These are phyloP conservation scores for Odontarrhena argentea DNA, from an alignment of 345 rosid genomes.

Conservation along the genomic window DNA sequence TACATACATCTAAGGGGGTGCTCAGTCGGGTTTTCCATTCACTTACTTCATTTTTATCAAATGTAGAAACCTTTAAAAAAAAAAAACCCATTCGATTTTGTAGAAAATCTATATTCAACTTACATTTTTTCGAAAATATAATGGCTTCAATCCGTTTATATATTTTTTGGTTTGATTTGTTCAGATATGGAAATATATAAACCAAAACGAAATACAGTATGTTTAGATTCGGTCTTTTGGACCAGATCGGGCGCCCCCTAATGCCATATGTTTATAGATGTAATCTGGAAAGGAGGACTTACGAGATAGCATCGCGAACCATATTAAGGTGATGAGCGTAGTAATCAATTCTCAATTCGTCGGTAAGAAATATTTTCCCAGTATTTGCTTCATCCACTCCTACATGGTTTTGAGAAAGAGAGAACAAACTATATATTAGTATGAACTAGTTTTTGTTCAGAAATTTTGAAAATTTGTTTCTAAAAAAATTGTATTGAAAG, in stretches of 20 bases:
- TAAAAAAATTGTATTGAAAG: not conserved
- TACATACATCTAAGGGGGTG: not conserved
- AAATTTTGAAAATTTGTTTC: not conserved
- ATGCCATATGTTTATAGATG: not conserved
- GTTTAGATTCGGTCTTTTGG: too few species aligned
- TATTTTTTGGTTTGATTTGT: too few species aligned
- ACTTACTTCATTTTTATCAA: too few species aligned
- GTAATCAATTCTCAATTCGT: slow-evolving; percentile 43
- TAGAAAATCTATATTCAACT: too few species aligned
- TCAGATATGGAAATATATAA: too few species aligned
- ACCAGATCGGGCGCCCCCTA: too few species aligned
- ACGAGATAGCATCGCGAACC: slow-evolving; percentile 43
- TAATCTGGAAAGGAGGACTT: slow-evolving; percentile 16
- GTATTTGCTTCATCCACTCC: slow-evolving; percentile 41
- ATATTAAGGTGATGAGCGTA: slow-evolving; percentile 41
- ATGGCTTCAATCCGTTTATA: too few species aligned
- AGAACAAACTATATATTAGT: not conserved
- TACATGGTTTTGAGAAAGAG: slow-evolving; percentile 9
- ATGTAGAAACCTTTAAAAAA: too few species aligned
- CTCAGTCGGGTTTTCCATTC: not conserved
- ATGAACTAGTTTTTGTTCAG: slow-evolving; percentile 2
- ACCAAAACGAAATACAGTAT: too few species aligned
- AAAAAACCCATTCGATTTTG: too few species aligned
- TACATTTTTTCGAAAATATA: too few species aligned
- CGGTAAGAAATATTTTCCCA: slow-evolving; percentile 29